Evolutionary conservation across 495 filamentous ascomycete genomes (phyloP).

Genomic region (Pseudoneurospora amorphoporcata): DNA sequence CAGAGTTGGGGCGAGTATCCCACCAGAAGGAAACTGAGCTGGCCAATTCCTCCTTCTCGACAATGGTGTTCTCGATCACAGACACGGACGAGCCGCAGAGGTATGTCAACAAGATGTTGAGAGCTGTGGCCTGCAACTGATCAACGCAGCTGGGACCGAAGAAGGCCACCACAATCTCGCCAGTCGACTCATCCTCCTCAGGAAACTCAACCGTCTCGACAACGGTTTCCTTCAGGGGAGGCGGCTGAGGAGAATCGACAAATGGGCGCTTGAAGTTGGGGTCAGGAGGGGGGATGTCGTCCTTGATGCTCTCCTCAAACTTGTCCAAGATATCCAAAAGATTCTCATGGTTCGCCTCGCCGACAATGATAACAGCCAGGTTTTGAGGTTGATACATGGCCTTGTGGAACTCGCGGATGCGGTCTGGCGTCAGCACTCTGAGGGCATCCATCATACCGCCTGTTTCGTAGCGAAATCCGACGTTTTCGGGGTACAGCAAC

Average conservation of each 20-base stretch:
- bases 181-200: constrained; percentile 88
- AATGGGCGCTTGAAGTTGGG: constrained; percentile 78
- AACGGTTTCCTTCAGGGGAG: constrained; percentile 54
- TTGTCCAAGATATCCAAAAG: constrained; percentile 71
- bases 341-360: constrained; percentile 75
- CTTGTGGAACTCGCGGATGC: constrained; percentile 84
- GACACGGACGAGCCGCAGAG: constrained; percentile 88
- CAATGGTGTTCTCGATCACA: constrained; percentile 79
- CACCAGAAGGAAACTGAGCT: constrained; percentile 68
- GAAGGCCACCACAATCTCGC: constrained; percentile 74
- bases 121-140: constrained; percentile 48
- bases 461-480: constrained; percentile 93
- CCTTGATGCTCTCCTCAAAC: constrained; percentile 79
- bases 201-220: constrained; percentile 81
- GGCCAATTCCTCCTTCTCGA: constrained; percentile 86
- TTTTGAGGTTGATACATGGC: constrained; percentile 99
- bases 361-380: constrained; percentile 78
- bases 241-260: constrained; percentile 73
- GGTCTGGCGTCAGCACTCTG: constrained; percentile 71
- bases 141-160: constrained; percentile 75
- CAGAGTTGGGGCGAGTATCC: constrained; percentile 66
- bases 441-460: constrained; percentile 93
- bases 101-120: constrained; percentile 71
- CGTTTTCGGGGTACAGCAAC: constrained; percentile 74
- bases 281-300: constrained; percentile 63